Evolutionary conservation across 768 basidiomycete species (phyloP).

Genomic region (Udeniomyces megalosporus): DNA sequence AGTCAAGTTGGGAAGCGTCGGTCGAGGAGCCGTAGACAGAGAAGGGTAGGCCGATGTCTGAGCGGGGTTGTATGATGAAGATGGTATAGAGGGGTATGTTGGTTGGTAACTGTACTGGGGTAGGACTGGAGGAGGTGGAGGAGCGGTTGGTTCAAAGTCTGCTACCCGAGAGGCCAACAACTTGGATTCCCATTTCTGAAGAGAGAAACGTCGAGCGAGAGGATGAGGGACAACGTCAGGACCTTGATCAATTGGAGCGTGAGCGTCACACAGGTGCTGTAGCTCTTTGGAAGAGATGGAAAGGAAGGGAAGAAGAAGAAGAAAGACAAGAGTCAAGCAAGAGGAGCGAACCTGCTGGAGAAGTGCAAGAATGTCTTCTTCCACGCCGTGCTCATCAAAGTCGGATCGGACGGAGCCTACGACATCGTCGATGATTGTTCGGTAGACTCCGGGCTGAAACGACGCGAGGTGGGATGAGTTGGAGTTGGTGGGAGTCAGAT

Average conservation of each 20-base stretch:
- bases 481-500: background rate
- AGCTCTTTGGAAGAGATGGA: no score
- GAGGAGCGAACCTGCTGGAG: constrained; percentile 61
- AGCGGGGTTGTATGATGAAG: no score
- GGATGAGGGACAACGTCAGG: constrained; percentile 7
- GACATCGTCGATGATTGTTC: constrained; percentile 91
- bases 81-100: no score
- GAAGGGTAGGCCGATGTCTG: no score
- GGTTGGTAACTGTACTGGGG: constrained; percentile 28
- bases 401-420: constrained; percentile 71
- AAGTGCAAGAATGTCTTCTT: constrained; percentile 73
- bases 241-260: no score
- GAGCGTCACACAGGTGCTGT: no score
- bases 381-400: constrained; percentile 91
- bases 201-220: background rate
- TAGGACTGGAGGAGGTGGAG: constrained; percentile 38
- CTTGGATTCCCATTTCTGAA: constrained; percentile 90
- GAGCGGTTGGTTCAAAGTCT: constrained; percentile 55
- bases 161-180: constrained; percentile 88
- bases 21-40: no score
- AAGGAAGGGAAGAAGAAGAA: background rate
- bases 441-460: constrained; percentile 52
- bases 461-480: constrained; percentile 29
- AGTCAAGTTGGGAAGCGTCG: background rate
- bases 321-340: no score